Evolutionary conservation across 2,329 filamentous ascomycete species (phyloP).

Genomic region (Hortaea werneckii): DNA sequence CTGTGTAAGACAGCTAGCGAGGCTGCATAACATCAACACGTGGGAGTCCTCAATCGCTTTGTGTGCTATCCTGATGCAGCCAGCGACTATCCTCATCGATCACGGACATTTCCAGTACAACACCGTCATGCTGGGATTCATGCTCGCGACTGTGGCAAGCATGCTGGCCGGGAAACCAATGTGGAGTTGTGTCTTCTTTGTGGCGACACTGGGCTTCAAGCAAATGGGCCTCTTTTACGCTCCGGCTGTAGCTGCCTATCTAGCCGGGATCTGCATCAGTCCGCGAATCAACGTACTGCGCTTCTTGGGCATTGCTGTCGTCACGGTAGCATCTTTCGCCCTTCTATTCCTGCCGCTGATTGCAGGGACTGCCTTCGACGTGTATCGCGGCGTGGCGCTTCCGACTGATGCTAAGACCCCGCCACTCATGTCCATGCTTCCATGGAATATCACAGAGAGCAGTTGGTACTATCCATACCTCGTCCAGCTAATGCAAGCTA

Average conservation of each 20-base stretch:
- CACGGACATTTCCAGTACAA: conserved; percentile 98
- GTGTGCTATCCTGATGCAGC: conserved; percentile 85
- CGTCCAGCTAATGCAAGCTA: conserved; percentile 69
- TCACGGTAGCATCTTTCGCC: conserved; percentile 63
- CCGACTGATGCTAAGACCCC: conserved; percentile 38
- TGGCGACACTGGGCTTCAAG: conserved; percentile 89
- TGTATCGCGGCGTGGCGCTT: conserved; percentile 52
- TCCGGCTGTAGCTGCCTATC: conserved; percentile 81
- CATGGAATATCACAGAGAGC: conserved; percentile 46
- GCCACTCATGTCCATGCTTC: conserved; percentile 57
- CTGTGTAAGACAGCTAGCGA: conserved; percentile 72
- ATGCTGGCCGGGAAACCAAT: conserved; percentile 74
- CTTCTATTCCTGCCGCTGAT: conserved; percentile 68
- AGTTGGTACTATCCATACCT: conserved; percentile 64
- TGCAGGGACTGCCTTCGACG: conserved; percentile 59
- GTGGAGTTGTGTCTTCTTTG: conserved; percentile 90
- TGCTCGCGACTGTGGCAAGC: conserved; percentile 77
- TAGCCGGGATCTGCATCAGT: conserved; percentile 76
- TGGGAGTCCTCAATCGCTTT: conserved; percentile 82
- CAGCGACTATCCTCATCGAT: conserved; percentile 80
- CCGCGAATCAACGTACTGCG: conserved; percentile 58
- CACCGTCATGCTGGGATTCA: conserved; percentile 91
- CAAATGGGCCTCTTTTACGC: conserved; percentile 99
- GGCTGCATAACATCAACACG: conserved; percentile 59
- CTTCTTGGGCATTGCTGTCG: conserved; percentile 63